These are phyloP conservation scores for Geotrichum citri-aurantii DNA, from an alignment of 1,139 yeast species.

Conservation along the genomic window DNA sequence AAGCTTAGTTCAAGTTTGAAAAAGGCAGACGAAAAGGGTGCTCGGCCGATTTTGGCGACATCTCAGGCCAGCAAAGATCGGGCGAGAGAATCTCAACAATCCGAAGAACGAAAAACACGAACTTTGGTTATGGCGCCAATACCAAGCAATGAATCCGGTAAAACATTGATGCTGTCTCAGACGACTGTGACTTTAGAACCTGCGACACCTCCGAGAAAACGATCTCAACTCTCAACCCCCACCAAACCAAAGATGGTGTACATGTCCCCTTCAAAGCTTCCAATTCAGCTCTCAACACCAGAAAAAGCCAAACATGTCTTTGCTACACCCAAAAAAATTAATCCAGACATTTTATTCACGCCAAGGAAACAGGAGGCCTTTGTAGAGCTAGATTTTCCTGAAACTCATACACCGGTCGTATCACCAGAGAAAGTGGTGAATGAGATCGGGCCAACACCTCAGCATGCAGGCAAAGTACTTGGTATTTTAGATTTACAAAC, in stretches of 20 bases:
- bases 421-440: slow-evolving; percentile 6
- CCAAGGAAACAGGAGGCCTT: background rate
- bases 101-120: background rate
- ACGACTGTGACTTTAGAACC: background rate
- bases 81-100: background rate
- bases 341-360: background rate
- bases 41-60: background rate
- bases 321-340: background rate
- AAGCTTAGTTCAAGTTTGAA: background rate
- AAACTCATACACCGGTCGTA: background rate
- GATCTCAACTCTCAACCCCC: background rate
- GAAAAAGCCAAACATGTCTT: background rate
- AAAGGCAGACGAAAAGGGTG: background rate
- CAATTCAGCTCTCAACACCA: background rate
- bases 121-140: background rate
- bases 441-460: slow-evolving; percentile 74
- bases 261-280: background rate
- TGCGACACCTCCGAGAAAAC: background rate
- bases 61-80: slow-evolving; percentile 10
- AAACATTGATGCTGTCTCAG: background rate
- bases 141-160: background rate
- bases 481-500: slow-evolving; percentile 54
- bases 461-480: slow-evolving; percentile 60
- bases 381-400: background rate
- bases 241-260: background rate